Percentiles rank a stretch among this genome's conserved stretches.
phyloP scores from a whole-genome alignment of 2,329 filamentous ascomycete species.

The Talaromyces pinophilus region DNA sequence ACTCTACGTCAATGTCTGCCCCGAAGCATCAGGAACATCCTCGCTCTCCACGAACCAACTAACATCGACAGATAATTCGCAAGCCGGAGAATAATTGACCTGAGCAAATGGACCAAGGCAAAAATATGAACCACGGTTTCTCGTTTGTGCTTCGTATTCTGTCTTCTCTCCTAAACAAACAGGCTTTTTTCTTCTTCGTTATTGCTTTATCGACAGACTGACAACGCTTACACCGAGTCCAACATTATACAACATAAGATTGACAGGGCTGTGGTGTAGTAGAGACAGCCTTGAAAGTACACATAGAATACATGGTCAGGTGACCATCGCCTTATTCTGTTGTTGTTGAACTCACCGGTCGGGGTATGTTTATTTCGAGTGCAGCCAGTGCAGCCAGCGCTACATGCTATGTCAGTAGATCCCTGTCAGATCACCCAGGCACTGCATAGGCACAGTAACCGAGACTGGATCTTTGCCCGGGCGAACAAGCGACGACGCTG shows the following conservation, averaged over 20 bases:
- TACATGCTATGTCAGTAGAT: not conserved
- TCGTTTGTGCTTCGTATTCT: too few species aligned
- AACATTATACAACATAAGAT: too few species aligned
- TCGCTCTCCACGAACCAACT: not conserved
- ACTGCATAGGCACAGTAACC: not conserved
- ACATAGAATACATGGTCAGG: not conserved
- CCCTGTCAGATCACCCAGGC: slow-evolving; percentile 4
- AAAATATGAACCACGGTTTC: too few species aligned
- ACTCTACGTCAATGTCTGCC: not conserved
- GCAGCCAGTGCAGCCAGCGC: not conserved
- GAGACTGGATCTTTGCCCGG: not conserved
- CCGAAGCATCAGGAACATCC: not conserved
- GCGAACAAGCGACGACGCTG: not conserved
- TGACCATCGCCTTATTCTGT: not conserved
- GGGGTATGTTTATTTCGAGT: not conserved
- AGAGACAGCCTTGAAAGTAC: not conserved
- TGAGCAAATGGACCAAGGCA: too few species aligned
- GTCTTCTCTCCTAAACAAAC: too few species aligned
- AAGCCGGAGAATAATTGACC: not conserved
- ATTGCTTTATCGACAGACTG: too few species aligned
- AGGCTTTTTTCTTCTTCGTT: too few species aligned
- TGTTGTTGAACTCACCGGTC: not conserved
- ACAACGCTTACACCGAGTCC: too few species aligned
- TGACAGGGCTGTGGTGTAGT: not conserved
- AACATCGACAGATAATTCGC: not conserved